Evolutionary conservation across 1,139 yeast species (phyloP).

Genomic region (Pichia sp.): DNA sequence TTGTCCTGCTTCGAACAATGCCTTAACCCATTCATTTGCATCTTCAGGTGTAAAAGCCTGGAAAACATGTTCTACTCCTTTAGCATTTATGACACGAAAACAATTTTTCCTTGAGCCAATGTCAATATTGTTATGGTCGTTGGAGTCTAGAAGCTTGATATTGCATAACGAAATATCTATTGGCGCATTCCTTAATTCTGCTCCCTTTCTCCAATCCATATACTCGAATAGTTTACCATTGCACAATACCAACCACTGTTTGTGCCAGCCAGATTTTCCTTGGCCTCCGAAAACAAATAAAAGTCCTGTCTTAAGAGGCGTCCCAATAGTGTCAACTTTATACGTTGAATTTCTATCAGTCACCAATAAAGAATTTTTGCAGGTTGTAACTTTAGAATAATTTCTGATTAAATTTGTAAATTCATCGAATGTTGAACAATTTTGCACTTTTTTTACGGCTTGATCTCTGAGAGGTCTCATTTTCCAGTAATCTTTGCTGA

Average conservation of each 20-base stretch:
- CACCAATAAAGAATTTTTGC: conserved; percentile 6
- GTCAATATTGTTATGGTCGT: conserved; percentile 14
- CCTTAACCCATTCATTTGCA: conserved; percentile 64
- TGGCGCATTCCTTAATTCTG: conserved; percentile 61
- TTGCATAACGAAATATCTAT: conserved; percentile 70
- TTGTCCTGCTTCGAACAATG: conserved; percentile 46
- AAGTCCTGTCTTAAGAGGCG: conserved; percentile 28
- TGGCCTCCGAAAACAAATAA: conserved; percentile 54
- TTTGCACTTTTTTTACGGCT: conserved; percentile 22
- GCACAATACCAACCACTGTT: conserved; percentile 77
- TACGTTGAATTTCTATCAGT: conserved; percentile 11
- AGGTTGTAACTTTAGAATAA: conserved; percentile 2
- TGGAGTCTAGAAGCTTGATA: conserved; percentile 46
- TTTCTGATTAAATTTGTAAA: conserved; percentile 6
- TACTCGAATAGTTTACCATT: conserved; percentile 68
- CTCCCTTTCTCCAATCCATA: conserved; percentile 78
- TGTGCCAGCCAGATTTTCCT: conserved; percentile 83
- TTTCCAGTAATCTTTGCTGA: conserved; percentile 11
- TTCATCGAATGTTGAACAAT: conserved; percentile 20
- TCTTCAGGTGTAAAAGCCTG: conserved; percentile 76
- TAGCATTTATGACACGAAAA: conserved; percentile 73
- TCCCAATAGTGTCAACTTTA: conserved; percentile 7
- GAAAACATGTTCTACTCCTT: conserved; percentile 65
- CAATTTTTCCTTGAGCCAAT: conserved; percentile 52
- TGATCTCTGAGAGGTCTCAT: conserved; percentile 18